phyloP scores from a whole-genome alignment of 129 eudicot species.

The Chrysanthemum lavandulifolium region DNA sequence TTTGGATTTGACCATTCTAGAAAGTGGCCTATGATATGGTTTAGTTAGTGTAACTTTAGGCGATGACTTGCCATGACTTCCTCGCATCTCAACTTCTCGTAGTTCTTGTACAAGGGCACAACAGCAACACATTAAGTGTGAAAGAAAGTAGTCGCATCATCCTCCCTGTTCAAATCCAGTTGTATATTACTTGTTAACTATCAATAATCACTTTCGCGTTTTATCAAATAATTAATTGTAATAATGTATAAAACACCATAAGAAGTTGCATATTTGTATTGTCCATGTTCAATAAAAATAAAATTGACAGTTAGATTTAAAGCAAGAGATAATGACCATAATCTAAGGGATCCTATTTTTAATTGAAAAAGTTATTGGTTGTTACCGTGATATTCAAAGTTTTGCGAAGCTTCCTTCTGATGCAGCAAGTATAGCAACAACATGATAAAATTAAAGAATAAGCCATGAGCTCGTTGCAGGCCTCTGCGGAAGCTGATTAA shows the following conservation, averaged over 20 bases:
- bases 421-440: constrained; percentile 80
- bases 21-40: not conserved
- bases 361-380: not conserved
- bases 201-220: too few relatives aligned
- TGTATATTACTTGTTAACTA: not conserved
- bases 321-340: not conserved
- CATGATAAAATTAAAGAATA: constrained; percentile 81
- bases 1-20: not conserved
- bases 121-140: constrained; percentile 84
- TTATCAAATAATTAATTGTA: too few relatives aligned
- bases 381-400: constrained; percentile 62
- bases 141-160: constrained; percentile 68
- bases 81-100: constrained; percentile 72
- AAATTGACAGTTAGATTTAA: not conserved
- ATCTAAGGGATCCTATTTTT: too few relatives aligned
- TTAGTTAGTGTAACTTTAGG: not conserved
- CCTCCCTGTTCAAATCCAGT: constrained; percentile 52
- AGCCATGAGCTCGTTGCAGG: constrained; percentile 73
- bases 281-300: not conserved
- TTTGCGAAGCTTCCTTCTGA: constrained; percentile 70
- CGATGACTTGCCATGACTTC: constrained; percentile 43
- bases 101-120: constrained; percentile 92
- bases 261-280: not conserved
- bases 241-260: not conserved
- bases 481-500: constrained; percentile 66